Evolutionary conservation across 371 early-diverging fungal species (phyloP).

Genomic region (Quaeritorhiza haematococci): DNA sequence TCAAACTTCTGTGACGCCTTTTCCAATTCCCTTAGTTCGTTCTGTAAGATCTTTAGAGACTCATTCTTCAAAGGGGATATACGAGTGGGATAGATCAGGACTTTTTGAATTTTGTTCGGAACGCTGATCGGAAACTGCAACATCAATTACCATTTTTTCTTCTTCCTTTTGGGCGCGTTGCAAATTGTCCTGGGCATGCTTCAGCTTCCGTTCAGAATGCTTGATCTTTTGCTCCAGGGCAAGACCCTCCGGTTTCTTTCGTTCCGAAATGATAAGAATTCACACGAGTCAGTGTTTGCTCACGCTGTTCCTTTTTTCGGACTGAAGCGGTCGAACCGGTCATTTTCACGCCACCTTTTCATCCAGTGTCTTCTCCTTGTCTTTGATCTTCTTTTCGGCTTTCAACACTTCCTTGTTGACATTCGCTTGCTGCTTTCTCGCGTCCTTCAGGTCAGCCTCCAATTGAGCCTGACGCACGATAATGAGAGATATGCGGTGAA

Average conservation of each 20-base stretch:
- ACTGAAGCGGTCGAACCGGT: no score
- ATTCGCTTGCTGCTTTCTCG: constrained; percentile 67
- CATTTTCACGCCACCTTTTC: constrained; percentile 58
- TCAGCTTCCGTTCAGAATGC: constrained; percentile 63
- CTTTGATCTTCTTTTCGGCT: constrained; percentile 62
- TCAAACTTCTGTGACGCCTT: constrained; percentile 25
- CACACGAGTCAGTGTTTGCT: not conserved
- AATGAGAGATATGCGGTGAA: not conserved
- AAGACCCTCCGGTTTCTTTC: constrained; percentile 43
- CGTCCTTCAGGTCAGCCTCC: constrained; percentile 41
- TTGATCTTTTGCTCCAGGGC: constrained; percentile 66
- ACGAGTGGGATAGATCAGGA: no score
- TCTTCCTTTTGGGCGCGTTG: constrained; percentile 34
- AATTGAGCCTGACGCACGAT: constrained; percentile 21
- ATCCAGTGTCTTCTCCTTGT: constrained; percentile 56
- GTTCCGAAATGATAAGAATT: not conserved
- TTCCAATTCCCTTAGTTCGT: constrained; percentile 12
- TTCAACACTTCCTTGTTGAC: constrained; percentile 69
- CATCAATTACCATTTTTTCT: constrained; percentile 18
- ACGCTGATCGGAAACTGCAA: not conserved
- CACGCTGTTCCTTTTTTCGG: not conserved
- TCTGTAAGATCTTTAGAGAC: constrained; percentile 19
- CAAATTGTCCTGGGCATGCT: constrained; percentile 59
- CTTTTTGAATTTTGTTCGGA: no score
- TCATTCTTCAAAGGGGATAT: no score